Conservation (phyloP, 176 grass and related monocot genomes). For the Thalia dealbata region DNA sequence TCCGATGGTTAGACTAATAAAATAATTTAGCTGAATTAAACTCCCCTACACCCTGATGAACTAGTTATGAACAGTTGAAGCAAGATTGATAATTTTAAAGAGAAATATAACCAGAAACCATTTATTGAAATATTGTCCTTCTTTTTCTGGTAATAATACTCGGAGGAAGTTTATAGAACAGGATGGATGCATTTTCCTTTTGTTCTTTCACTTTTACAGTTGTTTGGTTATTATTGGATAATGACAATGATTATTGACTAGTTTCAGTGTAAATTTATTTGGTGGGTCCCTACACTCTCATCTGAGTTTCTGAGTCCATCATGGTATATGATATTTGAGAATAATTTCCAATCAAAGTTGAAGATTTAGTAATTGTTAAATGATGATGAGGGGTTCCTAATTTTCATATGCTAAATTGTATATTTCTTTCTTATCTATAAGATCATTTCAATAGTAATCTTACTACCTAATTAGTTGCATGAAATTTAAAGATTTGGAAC, state of each 20-base stretch:
- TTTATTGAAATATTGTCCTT: no score
- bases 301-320: no score
- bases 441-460: background rate
- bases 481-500: background rate
- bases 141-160: no score
- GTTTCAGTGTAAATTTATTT: background rate
- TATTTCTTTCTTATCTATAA: background rate
- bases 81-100: no score
- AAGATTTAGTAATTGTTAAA: background rate
- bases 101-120: no score
- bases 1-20: no score
- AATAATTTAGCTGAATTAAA: no score
- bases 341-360: no score
- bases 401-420: background rate
- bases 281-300: background rate
- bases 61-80: no score
- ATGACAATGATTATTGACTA: background rate
- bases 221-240: background rate
- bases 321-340: no score
- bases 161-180: no score
- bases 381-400: background rate
- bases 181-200: background rate
- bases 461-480: background rate
- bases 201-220: background rate
- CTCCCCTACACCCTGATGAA: no score